phyloP scores from a whole-genome alignment of 495 filamentous ascomycete genomes.

The Aspergillus affinis region DNA sequence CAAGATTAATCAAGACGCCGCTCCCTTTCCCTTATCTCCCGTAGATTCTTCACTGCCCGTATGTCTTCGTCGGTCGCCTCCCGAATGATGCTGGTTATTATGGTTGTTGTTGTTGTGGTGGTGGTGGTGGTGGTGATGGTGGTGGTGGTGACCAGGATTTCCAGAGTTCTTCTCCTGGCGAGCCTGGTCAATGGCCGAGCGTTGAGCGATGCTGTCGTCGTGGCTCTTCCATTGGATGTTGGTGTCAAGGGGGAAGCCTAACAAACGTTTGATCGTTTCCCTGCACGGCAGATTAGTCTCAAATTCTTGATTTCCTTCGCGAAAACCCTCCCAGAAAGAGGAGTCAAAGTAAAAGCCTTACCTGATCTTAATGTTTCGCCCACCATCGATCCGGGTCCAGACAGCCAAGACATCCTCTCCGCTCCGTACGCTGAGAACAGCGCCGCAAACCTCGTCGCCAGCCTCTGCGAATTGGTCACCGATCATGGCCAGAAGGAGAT shows the following conservation, averaged over 20 bases:
- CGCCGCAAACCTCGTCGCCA: conserved; percentile 90
- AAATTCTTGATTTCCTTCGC: background rate
- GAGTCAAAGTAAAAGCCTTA: conserved; percentile 41
- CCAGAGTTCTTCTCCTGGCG: conserved; percentile 70
- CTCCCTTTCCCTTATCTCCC: conserved; percentile 45
- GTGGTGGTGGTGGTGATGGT: conserved; percentile 33
- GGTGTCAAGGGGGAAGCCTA: conserved; percentile 82
- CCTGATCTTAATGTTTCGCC: conserved; percentile 95
- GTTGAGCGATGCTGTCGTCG: conserved; percentile 76
- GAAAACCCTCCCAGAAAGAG: background rate
- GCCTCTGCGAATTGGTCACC: conserved; percentile 96
- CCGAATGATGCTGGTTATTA: conserved; percentile 32
- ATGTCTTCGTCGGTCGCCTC: conserved; percentile 46
- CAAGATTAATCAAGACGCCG: conserved; percentile 28
- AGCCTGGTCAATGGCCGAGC: conserved; percentile 76
- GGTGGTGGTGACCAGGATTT: conserved; percentile 37
- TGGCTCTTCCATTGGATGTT: conserved; percentile 94
- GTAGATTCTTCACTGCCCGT: conserved; percentile 46
- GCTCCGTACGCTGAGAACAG: conserved; percentile 88
- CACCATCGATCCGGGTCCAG: conserved; percentile 90
- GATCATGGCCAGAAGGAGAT: conserved; percentile 84
- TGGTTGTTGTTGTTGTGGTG: conserved; percentile 27
- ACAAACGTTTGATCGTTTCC: conserved; percentile 87
- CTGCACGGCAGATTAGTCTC: conserved; percentile 41
- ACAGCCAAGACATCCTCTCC: conserved; percentile 97